Evolutionary conservation across 805 yeast genomes (phyloP).

Genomic region (Saccharomycopsis fermentans): DNA sequence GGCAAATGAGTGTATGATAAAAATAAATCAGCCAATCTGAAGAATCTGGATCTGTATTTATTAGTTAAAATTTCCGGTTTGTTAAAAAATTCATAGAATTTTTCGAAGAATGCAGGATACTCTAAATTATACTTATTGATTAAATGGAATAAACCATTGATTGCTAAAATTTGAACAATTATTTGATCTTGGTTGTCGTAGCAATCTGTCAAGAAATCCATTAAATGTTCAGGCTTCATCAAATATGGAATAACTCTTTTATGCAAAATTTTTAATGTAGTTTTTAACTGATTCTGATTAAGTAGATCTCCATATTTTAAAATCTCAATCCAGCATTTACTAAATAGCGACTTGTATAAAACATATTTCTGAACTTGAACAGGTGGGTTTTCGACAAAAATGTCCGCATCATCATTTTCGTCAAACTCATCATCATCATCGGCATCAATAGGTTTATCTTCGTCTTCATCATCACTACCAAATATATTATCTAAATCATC

Average conservation of each 20-base stretch:
- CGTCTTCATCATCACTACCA: constrained; percentile 5
- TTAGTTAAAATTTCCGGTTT: constrained; percentile 69
- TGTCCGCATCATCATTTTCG: constrained; percentile 24
- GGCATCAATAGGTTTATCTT: constrained; percentile 6
- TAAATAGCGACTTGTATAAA: constrained; percentile 55
- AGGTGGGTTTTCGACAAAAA: constrained; percentile 39
- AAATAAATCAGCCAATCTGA: constrained; percentile 78
- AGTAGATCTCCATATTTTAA: constrained; percentile 39
- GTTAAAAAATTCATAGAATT: constrained; percentile 62
- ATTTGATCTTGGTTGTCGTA: constrained; percentile 25
- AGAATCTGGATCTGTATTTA: constrained; percentile 74
- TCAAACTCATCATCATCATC: constrained; percentile 24
- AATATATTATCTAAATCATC: constrained; percentile 10
- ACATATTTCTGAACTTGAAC: constrained; percentile 30
- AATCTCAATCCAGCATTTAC: constrained; percentile 52
- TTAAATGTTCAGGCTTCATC: constrained; percentile 67
- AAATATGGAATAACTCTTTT: constrained; percentile 76
- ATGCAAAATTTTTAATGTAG: constrained; percentile 61
- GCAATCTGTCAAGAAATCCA: constrained; percentile 91
- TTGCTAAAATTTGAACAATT: constrained; percentile 60
- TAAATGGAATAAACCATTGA: constrained; percentile 79
- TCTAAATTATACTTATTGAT: constrained; percentile 78
- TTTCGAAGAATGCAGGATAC: constrained; percentile 80
- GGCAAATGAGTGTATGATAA: constrained; percentile 82
- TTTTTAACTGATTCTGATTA: constrained; percentile 49